Evolutionary conservation across 2,329 filamentous ascomycete species (phyloP).

Genomic region (Onygenales sp.): DNA sequence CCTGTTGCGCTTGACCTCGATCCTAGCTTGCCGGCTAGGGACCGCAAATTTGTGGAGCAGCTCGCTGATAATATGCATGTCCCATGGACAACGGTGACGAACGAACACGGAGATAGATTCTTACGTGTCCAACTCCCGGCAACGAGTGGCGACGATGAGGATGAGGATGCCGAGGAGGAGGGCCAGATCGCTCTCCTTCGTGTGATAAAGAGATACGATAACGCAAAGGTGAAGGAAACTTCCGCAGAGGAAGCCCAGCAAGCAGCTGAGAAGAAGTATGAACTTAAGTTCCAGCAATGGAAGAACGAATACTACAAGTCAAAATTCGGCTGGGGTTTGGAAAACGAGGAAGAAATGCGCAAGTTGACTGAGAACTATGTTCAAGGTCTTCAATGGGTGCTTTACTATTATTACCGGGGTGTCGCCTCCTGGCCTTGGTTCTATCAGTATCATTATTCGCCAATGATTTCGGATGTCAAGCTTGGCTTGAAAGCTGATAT

Average conservation of each 20-base stretch:
- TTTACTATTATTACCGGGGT: slow-evolving; percentile 95
- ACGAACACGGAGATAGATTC: slow-evolving; percentile 57
- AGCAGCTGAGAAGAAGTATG: slow-evolving; percentile 74
- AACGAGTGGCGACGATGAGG: slow-evolving; percentile 40
- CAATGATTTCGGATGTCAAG: slow-evolving; percentile 91
- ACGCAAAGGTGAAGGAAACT: slow-evolving; percentile 73
- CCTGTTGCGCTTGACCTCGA: slow-evolving; percentile 61
- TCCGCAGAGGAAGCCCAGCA: slow-evolving; percentile 69
- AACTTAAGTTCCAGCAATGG: slow-evolving; percentile 83
- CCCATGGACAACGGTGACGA: slow-evolving; percentile 54
- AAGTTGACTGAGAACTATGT: slow-evolving; percentile 92
- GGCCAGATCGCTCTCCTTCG: slow-evolving; percentile 72
- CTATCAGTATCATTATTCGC: slow-evolving; percentile 92
- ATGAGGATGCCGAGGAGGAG: slow-evolving; percentile 72
- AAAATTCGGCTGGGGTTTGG: slow-evolving; percentile 83
- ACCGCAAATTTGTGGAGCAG: slow-evolving; percentile 89
- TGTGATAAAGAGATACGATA: slow-evolving; percentile 83
- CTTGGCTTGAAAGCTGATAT: slow-evolving; percentile 79
- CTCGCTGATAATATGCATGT: slow-evolving; percentile 62
- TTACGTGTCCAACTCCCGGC: slow-evolving; percentile 54
- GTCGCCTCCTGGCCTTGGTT: slow-evolving; percentile 99
- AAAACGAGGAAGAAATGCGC: slow-evolving; percentile 69
- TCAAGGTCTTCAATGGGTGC: slow-evolving; percentile 92
- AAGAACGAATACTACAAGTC: slow-evolving; percentile 86
- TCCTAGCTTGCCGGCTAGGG: slow-evolving; percentile 62